Evolutionary conservation across 2,329 filamentous ascomycete species (phyloP), one percentile per base, ranked within the genome.

Genomic region (Sarocladium brachiariae): DNA sequence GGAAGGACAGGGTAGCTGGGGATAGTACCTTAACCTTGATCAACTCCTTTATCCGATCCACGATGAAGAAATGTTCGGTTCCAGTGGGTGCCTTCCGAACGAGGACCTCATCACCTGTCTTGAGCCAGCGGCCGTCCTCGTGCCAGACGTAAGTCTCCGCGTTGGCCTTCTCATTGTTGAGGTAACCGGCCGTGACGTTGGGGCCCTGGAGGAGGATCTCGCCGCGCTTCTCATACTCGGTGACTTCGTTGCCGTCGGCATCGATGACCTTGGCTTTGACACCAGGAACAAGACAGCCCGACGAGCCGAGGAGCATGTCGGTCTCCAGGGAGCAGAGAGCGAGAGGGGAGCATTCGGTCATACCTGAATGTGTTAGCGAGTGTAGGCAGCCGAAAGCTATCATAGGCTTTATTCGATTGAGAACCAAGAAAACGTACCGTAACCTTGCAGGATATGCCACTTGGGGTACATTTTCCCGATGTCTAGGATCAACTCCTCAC

Each of bases 321-420:
- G 76, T 58, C 43, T 78, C 71, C 24, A 71, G 69, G 1, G 80
- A 83, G 1, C 77, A 75, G 59, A 74, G 76, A 0, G 89, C 79
- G 0, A 89, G 83, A 0, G 88, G 91, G 49, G 75, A 73, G 0
- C 86, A 88, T 63, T 95, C 89, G 1, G 89, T 93, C 61, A 92
- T 74, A 70, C 85, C 88, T 68, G 11, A 7, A 8, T 3, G 14
- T 13, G 21, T 51, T 19, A 51, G 35, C 19, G 18, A 8, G 19
- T 45, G 39, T 11, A 14, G 24, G 8, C 25, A n/a, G 18, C n/a
- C n/a, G n/a, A n/a, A n/a, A n/a, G n/a, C n/a, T n/a, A n/a, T n/a
- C n/a, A n/a, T n/a, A n/a, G n/a, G n/a, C n/a, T n/a, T n/a, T n/a
- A n/a, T n/a, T n/a, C n/a, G n/a, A n/a, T n/a, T n/a, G n/a, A n/a